Evolutionary conservation across 2,329 filamentous ascomycete genomes (phyloP), one percentile per base, ranked within the genome.

Genomic region (Bipolaris sorokiniana): DNA sequence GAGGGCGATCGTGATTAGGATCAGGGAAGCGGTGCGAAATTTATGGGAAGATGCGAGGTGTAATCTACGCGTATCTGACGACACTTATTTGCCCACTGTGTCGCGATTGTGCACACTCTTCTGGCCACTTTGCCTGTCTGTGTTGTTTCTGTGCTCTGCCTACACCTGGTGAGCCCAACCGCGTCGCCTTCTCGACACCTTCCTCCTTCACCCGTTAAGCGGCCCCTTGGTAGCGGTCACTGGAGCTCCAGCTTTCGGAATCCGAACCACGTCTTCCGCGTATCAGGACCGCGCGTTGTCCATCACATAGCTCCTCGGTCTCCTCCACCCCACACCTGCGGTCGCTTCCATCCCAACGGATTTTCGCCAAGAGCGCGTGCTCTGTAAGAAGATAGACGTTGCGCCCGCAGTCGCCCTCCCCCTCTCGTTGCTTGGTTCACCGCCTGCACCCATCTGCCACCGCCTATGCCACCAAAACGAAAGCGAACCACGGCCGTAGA

Each of bases 401-500:
- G 40, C 47, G 22, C 47, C 46, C 22, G 31, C 26, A 47, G n/a
- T 40, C 18, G 42, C 44, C 22, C 5, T 38, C 36, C 18, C 51
- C 16, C 16, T 41, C 41, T 15, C 10, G 37, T 23, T 47, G 49
- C 54, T 23, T 45, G 37, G 42, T 53, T 48, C 31, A 52, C 49
- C 45, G 48, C 48, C 18, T 57, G 48, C 45, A 7, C 34, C 40
- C 41, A 16, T 13, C 37, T 7, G 36, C 36, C 48, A 31, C 52
- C 38, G 59, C 59, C 53, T 50, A 77, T 77, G 75, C 73, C 78
- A 56, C 77, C 80, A 68, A 97, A 97, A 83, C 89, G 93, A 78
- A 97, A 97, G 85, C 88, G 93, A 76, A 85, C 84, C 54, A 80
- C 81, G 57, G 84, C 83, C 60, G 77, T 80, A 18, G 76, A 82